phyloP scores from a whole-genome alignment of 2,329 filamentous ascomycete genomes.

The Neonectria magnoliae region DNA sequence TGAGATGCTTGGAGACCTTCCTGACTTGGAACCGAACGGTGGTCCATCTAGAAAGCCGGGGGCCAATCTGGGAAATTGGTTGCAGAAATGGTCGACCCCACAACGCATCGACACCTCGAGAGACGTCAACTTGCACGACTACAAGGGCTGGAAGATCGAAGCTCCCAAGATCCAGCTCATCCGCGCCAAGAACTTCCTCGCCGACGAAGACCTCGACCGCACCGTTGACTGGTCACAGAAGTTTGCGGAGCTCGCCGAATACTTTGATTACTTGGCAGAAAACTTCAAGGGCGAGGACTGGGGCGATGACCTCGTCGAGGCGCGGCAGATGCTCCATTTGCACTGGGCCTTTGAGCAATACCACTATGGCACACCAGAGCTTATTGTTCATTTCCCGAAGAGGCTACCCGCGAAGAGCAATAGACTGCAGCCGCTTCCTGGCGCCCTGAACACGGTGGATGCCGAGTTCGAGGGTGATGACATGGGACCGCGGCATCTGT shows the following conservation, averaged over 20 bases:
- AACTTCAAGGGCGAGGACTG: conserved; percentile 41
- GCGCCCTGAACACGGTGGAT: conserved; percentile 13
- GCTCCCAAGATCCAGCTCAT: conserved; percentile 47
- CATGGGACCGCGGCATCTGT: conserved; percentile 28
- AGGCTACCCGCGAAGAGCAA: conserved; percentile 35
- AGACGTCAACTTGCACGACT: conserved; percentile 32
- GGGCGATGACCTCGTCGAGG: conserved; percentile 45
- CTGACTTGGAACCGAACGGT: too few species aligned
- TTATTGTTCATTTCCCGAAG: conserved; percentile 41
- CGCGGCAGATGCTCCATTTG: conserved; percentile 46
- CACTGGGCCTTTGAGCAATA: conserved; percentile 50
- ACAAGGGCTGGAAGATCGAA: conserved; percentile 49
- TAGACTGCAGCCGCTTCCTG: conserved; percentile 41
- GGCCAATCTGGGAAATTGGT: conserved; percentile 15
- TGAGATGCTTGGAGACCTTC: neutral
- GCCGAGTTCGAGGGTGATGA: neutral
- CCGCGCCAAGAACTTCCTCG: conserved; percentile 56
- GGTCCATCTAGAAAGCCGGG: too few species aligned
- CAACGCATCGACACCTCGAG: neutral
- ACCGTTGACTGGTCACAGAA: conserved; percentile 52
- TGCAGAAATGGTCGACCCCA: neutral
- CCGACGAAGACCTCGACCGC: conserved; percentile 58
- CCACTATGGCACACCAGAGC: conserved; percentile 44
- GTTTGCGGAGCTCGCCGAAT: conserved; percentile 50
- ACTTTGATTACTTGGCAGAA: conserved; percentile 49